A percentile compares a stretch with the other conserved stretches of the same genome.
These are phyloP conservation scores for Pseudozyma hubeiensis DNA, from an alignment of 1,284 basidiomycete species.

Conservation along the genomic window DNA sequence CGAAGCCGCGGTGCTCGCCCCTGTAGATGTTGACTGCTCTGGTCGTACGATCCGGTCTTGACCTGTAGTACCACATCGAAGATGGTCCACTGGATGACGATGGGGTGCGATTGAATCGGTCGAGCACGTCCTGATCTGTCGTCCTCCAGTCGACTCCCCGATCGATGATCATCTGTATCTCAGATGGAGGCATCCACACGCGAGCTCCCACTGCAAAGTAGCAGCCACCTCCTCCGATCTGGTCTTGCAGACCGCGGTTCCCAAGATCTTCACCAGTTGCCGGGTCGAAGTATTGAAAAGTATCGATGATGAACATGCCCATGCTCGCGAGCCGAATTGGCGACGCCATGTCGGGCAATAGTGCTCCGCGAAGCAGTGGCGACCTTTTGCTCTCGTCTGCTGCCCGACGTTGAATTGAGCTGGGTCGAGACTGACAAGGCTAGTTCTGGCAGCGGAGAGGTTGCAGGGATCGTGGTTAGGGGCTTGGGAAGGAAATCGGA, in stretches of 20 bases:
- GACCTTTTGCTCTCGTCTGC: not conserved
- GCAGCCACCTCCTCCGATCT: slow-evolving; percentile 91
- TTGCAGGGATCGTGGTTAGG: not conserved
- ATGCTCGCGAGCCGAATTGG: slow-evolving; percentile 35
- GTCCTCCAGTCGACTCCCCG: slow-evolving; percentile 81
- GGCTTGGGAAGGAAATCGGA: not conserved
- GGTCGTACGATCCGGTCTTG: slow-evolving; percentile 75
- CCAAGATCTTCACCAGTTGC: slow-evolving; percentile 27
- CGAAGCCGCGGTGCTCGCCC: slow-evolving; percentile 80
- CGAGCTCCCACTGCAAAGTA: slow-evolving; percentile 77
- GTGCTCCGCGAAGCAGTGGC: not conserved
- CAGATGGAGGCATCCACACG: slow-evolving; percentile 73
- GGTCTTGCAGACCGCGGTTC: slow-evolving; percentile 38
- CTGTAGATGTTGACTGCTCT: slow-evolving; percentile 81
- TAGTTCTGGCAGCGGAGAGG: too few species aligned
- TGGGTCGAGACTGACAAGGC: too few species aligned
- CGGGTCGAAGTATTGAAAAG: slow-evolving; percentile 41
- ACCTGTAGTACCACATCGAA: slow-evolving; percentile 81
- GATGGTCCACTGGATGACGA: not conserved
- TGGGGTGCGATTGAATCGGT: slow-evolving; percentile 74
- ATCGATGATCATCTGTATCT: slow-evolving; percentile 79
- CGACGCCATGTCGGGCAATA: slow-evolving; percentile 10
- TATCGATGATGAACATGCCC: slow-evolving; percentile 61
- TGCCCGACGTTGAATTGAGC: not conserved
- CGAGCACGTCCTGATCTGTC: slow-evolving; percentile 74